Conservation (phyloP, 257 asterid genomes). For the Galeopsis tetrahit region DNA sequence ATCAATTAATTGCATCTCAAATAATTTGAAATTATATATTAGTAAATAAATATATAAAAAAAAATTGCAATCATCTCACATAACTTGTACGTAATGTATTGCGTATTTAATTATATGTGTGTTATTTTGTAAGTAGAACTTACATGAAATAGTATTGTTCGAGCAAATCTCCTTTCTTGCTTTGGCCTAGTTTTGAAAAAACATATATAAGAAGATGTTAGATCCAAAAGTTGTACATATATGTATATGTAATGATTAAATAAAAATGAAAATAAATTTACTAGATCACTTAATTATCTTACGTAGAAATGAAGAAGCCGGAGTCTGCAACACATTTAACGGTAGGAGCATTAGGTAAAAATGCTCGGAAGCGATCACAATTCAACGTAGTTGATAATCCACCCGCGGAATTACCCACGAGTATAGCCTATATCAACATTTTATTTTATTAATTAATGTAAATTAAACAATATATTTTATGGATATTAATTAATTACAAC, state of each 20-base stretch:
- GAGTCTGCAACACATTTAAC: conserved; percentile 53
- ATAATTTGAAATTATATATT: too few species aligned
- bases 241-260: too few species aligned
- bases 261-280: too few species aligned
- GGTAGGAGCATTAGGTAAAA: conserved; percentile 21
- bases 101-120: too few species aligned
- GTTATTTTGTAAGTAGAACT: background rate
- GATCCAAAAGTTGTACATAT: too few species aligned
- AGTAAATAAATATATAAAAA: too few species aligned
- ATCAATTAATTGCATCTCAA: background rate
- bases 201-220: too few species aligned
- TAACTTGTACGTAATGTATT: too few species aligned
- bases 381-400: conserved; percentile 45
- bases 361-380: conserved; percentile 45
- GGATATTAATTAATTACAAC: background rate
- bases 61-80: too few species aligned
- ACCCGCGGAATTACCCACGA: conserved; percentile 52
- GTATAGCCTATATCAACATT: conserved; percentile 39
- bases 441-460: background rate
- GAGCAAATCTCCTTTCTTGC: background rate
- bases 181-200: too few species aligned
- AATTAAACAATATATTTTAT: too few species aligned
- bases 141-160: background rate
- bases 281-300: background rate
- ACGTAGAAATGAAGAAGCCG: conserved; percentile 46